These are phyloP conservation scores for Entonaema liquescens DNA, from an alignment of 495 filamentous ascomycete genomes.

Conservation along the genomic window DNA sequence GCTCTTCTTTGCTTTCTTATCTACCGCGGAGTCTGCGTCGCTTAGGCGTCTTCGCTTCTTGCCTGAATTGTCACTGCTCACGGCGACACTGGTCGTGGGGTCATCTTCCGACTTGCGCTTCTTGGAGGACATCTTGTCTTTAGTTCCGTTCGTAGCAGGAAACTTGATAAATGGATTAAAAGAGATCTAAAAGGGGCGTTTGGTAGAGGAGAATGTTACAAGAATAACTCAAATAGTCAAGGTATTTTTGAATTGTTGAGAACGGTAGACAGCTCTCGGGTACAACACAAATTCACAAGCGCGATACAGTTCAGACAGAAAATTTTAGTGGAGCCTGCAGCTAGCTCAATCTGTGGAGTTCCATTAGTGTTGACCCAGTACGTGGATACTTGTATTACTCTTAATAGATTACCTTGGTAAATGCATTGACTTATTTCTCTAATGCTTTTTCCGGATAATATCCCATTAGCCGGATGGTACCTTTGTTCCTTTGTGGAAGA, in stretches of 20 bases:
- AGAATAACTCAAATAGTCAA: neutral
- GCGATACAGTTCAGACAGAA: slow-evolving; percentile 13
- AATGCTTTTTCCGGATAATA: too few species aligned
- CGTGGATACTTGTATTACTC: neutral
- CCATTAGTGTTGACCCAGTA: neutral
- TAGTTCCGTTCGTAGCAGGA: neutral
- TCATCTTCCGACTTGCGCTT: slow-evolving; percentile 36
- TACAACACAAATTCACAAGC: slow-evolving; percentile 4
- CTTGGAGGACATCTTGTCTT: slow-evolving; percentile 22
- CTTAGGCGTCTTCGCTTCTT: slow-evolving; percentile 32
- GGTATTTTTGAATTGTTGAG: neutral
- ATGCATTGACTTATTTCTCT: neutral
- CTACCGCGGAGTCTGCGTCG: slow-evolving; percentile 29
- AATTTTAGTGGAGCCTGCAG: slow-evolving; percentile 26
- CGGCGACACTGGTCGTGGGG: slow-evolving; percentile 11
- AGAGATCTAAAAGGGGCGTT: neutral
- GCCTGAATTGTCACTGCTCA: neutral
- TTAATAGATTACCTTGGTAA: neutral
- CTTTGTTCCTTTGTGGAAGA: too few species aligned
- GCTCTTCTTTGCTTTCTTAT: slow-evolving; percentile 59
- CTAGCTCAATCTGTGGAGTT: slow-evolving; percentile 6
- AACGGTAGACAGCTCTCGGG: neutral
- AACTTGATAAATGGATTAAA: neutral
- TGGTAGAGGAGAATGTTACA: neutral
- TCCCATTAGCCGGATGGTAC: too few species aligned